phyloP scores from a whole-genome alignment of 352 stramenopile genomes.

The Phytopythium mirpurense region DNA sequence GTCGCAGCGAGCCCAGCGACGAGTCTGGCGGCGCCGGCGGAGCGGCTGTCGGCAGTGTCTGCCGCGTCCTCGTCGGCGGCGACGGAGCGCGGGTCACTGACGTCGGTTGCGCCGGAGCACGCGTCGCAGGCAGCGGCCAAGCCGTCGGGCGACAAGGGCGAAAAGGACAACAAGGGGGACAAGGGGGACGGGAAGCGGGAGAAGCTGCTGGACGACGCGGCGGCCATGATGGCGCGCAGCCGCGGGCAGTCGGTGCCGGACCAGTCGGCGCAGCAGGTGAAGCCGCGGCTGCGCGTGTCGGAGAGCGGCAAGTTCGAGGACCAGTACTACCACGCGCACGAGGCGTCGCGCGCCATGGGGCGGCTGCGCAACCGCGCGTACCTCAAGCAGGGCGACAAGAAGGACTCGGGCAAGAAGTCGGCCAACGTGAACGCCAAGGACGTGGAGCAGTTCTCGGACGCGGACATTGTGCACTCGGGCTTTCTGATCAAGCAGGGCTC shows the following conservation, averaged over 20 bases:
- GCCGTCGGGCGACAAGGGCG: neutral
- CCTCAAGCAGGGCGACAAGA: slow-evolving; percentile 39
- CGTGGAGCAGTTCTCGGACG: slow-evolving; percentile 82
- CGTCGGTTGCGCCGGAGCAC: neutral
- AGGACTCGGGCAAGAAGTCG: slow-evolving; percentile 33
- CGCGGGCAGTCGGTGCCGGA: slow-evolving; percentile 2
- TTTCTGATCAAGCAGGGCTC: slow-evolving; percentile 84
- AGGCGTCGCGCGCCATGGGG: slow-evolving; percentile 73
- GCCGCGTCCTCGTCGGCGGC: too few species aligned
- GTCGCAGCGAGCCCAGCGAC: neutral
- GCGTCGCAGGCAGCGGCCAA: neutral
- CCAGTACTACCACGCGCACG: slow-evolving; percentile 82
- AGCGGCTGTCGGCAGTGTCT: neutral
- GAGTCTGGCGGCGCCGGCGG: neutral
- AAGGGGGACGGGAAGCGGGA: neutral
- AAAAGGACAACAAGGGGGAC: neutral
- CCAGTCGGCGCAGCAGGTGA: slow-evolving; percentile 14
- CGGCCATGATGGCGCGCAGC: slow-evolving; percentile 6
- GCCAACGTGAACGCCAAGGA: slow-evolving; percentile 73
- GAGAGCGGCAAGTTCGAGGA: slow-evolving; percentile 81
- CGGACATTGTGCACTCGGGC: slow-evolving; percentile 73
- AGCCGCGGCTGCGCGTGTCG: slow-evolving; percentile 75
- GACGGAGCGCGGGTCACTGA: neutral
- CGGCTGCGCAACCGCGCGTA: slow-evolving; percentile 74
- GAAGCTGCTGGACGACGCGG: slow-evolving; percentile 6